Evolutionary conservation across 768 basidiomycete genomes (phyloP), one percentile per base, ranked within the genome.

Genomic region (Boletus reticuloceps): DNA sequence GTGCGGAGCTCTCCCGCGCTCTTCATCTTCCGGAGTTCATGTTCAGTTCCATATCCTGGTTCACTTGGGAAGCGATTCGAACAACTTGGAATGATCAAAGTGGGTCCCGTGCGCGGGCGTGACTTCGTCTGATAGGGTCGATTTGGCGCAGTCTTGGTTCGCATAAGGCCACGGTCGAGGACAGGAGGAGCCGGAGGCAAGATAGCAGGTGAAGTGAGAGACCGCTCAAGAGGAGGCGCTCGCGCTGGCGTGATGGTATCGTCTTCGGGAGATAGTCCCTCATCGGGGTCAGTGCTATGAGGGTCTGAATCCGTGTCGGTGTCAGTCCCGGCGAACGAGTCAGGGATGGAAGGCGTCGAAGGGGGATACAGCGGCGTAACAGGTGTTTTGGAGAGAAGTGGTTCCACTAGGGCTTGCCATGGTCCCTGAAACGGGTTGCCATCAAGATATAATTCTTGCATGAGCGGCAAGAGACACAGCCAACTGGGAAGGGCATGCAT

Each of bases 391-490:
- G 85, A 79, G 10, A 94, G 76, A 46, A 98, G 77, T 1, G 94
- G 93, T 54, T 89, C 89, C 25, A 97, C 85, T 50, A 99, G 77
- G 32, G 90, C 86, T 66, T 88, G 85, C 92, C 94, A 97, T 1
- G 92, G 91, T 9, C 90, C 91, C 63, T 91, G 90, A 73, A 99
- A 98, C 9, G 95, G 94, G 69, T 99, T 99, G 17, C 86, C 89
- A 59, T 98, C 96, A n/a, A 99, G 84, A 60, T 88, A 88, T 4
- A 99, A 75, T 2, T 86, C 89, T 70, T 96, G 92, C 45, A 99
- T 77, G 31, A 80, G 79, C 19, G 85, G 82, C n/a, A 99, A 79
- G 29, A 92, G 82, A 69, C 92, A 93, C 44, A 99, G 79, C 96
- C 97, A 99, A 58, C 89, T 85, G n/a, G 97, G 95, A 17, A 98